These are phyloP conservation scores for Euphorbia corollata DNA, from an alignment of 441 rosid species.

Conservation along the genomic window DNA sequence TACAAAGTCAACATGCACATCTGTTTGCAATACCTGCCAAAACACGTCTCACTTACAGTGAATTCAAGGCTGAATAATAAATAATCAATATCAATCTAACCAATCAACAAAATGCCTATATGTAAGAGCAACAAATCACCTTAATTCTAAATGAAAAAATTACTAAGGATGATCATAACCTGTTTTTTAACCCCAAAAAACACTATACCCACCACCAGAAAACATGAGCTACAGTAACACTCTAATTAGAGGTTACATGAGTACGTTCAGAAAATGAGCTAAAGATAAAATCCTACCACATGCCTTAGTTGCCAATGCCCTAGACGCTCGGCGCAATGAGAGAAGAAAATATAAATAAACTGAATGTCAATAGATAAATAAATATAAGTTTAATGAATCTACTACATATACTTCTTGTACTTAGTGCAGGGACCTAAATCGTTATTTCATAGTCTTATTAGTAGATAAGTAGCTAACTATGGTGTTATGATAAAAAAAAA, in stretches of 20 bases:
- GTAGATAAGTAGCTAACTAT: too few relatives aligned
- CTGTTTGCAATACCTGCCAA: conserved; percentile 64
- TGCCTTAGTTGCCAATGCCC: too few relatives aligned
- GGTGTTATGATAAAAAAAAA: too few relatives aligned
- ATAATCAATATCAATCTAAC: background rate
- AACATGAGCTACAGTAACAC: background rate
- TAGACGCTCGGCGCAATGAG: too few relatives aligned
- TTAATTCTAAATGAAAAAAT: background rate
- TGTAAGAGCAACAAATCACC: background rate
- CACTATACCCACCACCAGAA: background rate
- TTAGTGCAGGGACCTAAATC: too few relatives aligned
- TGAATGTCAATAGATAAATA: too few relatives aligned
- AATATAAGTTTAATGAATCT: too few relatives aligned
- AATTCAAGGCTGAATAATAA: conserved; percentile 8
- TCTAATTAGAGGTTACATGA: background rate
- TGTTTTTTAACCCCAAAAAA: background rate
- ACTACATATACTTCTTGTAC: too few relatives aligned
- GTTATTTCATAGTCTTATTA: too few relatives aligned
- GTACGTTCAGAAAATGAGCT: background rate
- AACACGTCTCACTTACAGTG: conserved; percentile 9
- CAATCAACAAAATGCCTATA: conserved; percentile 4
- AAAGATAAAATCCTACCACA: too few relatives aligned
- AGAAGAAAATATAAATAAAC: too few relatives aligned
- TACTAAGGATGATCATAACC: background rate
- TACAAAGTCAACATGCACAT: conserved; percentile 40